These are phyloP conservation scores for Coniophora puteana DNA, from an alignment of 1,284 basidiomycete genomes.

Conservation along the genomic window DNA sequence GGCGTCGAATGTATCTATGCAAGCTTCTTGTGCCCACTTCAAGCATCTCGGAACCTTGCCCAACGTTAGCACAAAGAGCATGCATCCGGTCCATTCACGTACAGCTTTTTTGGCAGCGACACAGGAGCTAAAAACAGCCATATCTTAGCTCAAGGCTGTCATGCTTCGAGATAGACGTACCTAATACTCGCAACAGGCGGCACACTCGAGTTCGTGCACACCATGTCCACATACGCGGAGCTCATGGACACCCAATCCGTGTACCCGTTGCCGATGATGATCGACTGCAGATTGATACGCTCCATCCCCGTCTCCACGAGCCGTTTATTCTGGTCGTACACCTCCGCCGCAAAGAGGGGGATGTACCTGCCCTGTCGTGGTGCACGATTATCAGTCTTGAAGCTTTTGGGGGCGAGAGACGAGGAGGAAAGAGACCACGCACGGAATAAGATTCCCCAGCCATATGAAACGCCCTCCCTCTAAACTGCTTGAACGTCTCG, in stretches of 20 bases:
- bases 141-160: slow-evolving; percentile 20
- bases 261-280: slow-evolving; percentile 74
- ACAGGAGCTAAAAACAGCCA: slow-evolving; percentile 31
- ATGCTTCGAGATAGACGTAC: slow-evolving; percentile 4
- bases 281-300: slow-evolving; percentile 75
- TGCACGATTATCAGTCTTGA: neutral
- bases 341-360: slow-evolving; percentile 76
- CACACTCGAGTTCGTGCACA: slow-evolving; percentile 46
- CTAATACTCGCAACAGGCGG: slow-evolving; percentile 30
- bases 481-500: slow-evolving; percentile 55
- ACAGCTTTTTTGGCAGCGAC: slow-evolving; percentile 48
- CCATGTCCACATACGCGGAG: slow-evolving; percentile 44
- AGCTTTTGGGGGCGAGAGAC: too few relatives aligned
- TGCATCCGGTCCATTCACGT: slow-evolving; percentile 12
- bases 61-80: neutral
- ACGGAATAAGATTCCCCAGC: slow-evolving; percentile 61
- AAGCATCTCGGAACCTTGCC: slow-evolving; percentile 44
- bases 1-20: slow-evolving; percentile 45
- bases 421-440: slow-evolving; percentile 14
- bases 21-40: slow-evolving; percentile 42
- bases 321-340: slow-evolving; percentile 74
- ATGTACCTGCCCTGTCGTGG: slow-evolving; percentile 69
- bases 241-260: slow-evolving; percentile 42
- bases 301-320: slow-evolving; percentile 57
- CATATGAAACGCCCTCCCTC: slow-evolving; percentile 55